A percentile compares a stretch with the other conserved stretches of the same genome.
phyloP scores from a whole-genome alignment of 768 basidiomycete genomes.

The Psilocybe azurescens region DNA sequence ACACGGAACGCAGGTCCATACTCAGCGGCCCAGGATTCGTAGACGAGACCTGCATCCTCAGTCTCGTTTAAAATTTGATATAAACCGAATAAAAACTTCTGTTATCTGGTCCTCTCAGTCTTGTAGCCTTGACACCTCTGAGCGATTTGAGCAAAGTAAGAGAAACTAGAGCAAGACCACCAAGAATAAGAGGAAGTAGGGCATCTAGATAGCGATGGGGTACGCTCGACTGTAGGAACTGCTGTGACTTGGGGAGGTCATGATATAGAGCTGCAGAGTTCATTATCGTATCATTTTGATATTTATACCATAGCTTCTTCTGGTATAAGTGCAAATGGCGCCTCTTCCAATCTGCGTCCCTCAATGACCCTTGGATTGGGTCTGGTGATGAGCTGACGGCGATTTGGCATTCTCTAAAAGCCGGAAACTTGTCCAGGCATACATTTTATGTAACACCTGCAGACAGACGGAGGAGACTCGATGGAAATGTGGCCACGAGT shows the following conservation, averaged over 20 bases:
- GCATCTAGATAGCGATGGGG: neutral
- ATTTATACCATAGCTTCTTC: neutral
- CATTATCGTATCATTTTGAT: neutral
- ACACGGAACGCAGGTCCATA: constrained; percentile 53
- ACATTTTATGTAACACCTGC: too few species aligned
- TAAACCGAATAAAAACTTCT: constrained; percentile 48
- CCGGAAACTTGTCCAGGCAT: too few species aligned
- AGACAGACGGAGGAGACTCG: too few species aligned
- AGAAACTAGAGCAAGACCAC: neutral
- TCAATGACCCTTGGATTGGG: too few species aligned
- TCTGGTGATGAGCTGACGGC: too few species aligned
- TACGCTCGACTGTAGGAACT: neutral
- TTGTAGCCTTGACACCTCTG: constrained; percentile 28
- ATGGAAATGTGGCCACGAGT: too few species aligned
- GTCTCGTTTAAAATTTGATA: constrained; percentile 31
- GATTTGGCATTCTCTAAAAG: too few species aligned
- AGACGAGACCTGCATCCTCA: constrained; percentile 36
- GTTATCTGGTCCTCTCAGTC: constrained; percentile 47
- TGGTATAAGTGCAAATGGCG: neutral
- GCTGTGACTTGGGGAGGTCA: neutral
- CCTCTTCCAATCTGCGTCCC: neutral
- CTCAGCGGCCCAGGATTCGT: constrained; percentile 50
- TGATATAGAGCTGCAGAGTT: neutral
- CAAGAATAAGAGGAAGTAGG: neutral
- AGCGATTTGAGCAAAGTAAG: neutral